Base-by-base conservation (phyloP, 306 rosid species). In the Astragalus membranaceus region DNA sequence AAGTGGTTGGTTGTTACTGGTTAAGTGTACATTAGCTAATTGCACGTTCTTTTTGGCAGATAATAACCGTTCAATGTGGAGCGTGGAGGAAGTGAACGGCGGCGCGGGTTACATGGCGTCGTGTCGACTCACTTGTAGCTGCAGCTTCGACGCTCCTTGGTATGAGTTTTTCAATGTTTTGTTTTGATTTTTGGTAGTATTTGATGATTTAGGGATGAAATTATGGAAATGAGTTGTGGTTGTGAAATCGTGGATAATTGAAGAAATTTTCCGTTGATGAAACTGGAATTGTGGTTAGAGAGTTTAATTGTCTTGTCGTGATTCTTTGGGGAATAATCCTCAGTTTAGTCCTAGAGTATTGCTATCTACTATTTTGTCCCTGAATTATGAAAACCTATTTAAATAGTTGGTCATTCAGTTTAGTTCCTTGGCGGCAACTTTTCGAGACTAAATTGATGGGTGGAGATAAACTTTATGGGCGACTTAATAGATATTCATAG, bases 51-150 rank as follows among this genome's bases (percentile, higher is more conserved):
- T 23, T 10, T 23, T 65, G 32, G 41, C 80, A 89, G 96, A 83
- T 79, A 67, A 48, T 33, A 80, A 64, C 70, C 95, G 97, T 78
- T 88, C 96, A 64, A 74, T 78, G 89, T 87, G 95, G 96, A 85
- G 75, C 70, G 53, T 79, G 30, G 99, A 88, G 60, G 97, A 91
- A 29, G 68, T 76, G 17, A 75, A 65, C 20, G 86, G 81, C 6
- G 83, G 84, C 62, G 70, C 36, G 16, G 68, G 80, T n/a, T 79
- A 77, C 30, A 79, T 64, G 26, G 77, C 88, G 59, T 85, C 92
- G 54, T 82, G 86, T 85, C 55, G 86, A 23, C 79, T 88, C 14
- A 74, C 87, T 6, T 85, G 78, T 52, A 61, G 85, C 61, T 75
- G 89, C 20, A 67, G 81, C 43, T 77, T 85, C 10, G 77, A 81